Conservation (phyloP, 2,329 filamentous ascomycete species). For the Beauveria rudraprayagi region DNA sequence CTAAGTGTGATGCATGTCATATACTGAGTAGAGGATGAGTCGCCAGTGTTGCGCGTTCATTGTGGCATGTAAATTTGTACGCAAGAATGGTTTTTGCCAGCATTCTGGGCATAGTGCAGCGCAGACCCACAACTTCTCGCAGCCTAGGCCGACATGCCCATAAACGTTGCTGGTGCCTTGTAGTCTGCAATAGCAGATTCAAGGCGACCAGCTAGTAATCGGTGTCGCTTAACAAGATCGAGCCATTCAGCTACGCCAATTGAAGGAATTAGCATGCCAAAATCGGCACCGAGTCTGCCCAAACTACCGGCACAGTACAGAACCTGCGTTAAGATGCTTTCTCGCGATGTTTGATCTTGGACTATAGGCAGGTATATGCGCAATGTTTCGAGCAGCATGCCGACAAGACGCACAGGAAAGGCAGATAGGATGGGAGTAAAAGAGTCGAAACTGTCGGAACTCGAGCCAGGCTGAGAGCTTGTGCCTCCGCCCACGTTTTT, state of each 20-base stretch:
- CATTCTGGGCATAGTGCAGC: background rate
- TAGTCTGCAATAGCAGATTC: slow-evolving; percentile 58
- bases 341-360: slow-evolving; percentile 67
- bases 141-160: slow-evolving; percentile 6
- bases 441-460: slow-evolving; percentile 36
- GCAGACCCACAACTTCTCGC: background rate
- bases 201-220: slow-evolving; percentile 70
- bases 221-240: slow-evolving; percentile 80
- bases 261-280: slow-evolving; percentile 72
- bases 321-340: slow-evolving; percentile 86
- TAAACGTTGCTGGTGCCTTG: slow-evolving; percentile 14
- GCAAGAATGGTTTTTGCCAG: background rate
- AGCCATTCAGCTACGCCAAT: slow-evolving; percentile 66
- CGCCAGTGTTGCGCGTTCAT: background rate
- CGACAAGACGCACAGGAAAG: slow-evolving; percentile 76
- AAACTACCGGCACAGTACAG: slow-evolving; percentile 89
- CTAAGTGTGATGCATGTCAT: background rate
- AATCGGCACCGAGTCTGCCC: slow-evolving; percentile 84
- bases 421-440: slow-evolving; percentile 72
- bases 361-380: slow-evolving; percentile 72
- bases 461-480: slow-evolving; percentile 10
- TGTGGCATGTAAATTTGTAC: background rate
- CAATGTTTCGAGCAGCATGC: slow-evolving; percentile 71
- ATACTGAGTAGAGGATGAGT: background rate
- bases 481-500: slow-evolving; percentile 60